Conservation (phyloP, 306 rosid genomes). For the Rosa multiflora region DNA sequence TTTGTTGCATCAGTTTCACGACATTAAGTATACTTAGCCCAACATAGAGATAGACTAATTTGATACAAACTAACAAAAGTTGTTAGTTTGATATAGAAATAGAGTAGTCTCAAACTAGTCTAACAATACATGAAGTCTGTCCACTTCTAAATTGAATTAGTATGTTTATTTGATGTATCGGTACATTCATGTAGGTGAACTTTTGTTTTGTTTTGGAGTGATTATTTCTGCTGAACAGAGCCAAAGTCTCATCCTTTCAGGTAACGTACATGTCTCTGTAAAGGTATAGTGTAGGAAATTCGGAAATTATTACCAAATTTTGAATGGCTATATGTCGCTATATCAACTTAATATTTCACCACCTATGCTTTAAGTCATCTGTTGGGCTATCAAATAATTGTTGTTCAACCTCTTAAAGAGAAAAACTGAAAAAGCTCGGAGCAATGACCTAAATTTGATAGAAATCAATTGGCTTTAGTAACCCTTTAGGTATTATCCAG, state of each 20-base stretch:
- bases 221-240: neutral
- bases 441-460: neutral
- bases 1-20: no score
- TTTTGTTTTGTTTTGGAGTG: neutral
- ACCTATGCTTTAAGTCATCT: neutral
- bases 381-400: neutral
- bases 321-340: neutral
- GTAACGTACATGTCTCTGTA: neutral
- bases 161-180: no score
- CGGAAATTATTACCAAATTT: neutral
- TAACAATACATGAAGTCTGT: no score
- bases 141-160: no score
- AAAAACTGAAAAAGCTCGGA: no score
- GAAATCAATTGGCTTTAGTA: neutral
- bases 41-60: no score
- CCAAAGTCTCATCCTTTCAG: neutral
- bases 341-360: neutral
- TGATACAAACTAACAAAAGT: no score
- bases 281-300: neutral
- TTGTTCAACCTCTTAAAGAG: neutral
- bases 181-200: no score
- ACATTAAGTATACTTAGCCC: no score
- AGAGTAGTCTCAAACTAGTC: no score
- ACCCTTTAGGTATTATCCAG: neutral
- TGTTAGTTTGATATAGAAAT: no score